Evolutionary conservation across 2,329 filamentous ascomycete species (phyloP), one percentile per base, ranked within the genome.

Genomic region (Penicillium nordicum): DNA sequence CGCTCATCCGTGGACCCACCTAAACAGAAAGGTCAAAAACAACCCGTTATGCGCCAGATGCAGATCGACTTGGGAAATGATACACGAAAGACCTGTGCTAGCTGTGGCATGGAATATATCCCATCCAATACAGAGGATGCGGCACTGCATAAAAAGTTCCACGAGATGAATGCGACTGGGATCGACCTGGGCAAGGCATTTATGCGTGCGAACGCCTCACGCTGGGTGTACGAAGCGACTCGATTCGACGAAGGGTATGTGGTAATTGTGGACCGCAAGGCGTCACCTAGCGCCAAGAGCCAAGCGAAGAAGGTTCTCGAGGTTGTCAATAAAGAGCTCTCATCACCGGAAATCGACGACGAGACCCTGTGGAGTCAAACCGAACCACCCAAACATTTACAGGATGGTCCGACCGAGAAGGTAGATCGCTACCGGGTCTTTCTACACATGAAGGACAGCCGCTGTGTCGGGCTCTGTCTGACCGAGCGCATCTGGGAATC

Each of bases 41-140:
- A 63, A 53, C 67, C 67, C 5, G 67, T 67, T 8, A 64, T 86
- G 57, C 80, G 80, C 48, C 84, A 87, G 66, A 84, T 84, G 76
- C 82, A 84, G 63, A 79, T 87, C 57, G 83, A 84, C 63, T 74
- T 87, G 12, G 84, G 83, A 2, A 75, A 78, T 38, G 78, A 82
- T 41, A 73, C 80, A 38, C 78, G 82, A 45, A 82, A 81, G 62
- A 82, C 79, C 11, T 88, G 86, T 71, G 74, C 76, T 37, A 76
- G 74, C 3, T 88, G 86, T 63, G 82, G 83, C 1, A 88, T 88
- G 86, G 83, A 86, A 51, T 88, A 88, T 63, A 79, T 84, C 34
- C 82, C 84, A 4, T 86, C 84, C 0, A 82, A 82, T 48, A 72
- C 76, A 7, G 84, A 87, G 64, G 86, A 88, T 63, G 75, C 78